phyloP scores from a whole-genome alignment of 2,329 filamentous ascomycete species.

The Xylariales sp. region DNA sequence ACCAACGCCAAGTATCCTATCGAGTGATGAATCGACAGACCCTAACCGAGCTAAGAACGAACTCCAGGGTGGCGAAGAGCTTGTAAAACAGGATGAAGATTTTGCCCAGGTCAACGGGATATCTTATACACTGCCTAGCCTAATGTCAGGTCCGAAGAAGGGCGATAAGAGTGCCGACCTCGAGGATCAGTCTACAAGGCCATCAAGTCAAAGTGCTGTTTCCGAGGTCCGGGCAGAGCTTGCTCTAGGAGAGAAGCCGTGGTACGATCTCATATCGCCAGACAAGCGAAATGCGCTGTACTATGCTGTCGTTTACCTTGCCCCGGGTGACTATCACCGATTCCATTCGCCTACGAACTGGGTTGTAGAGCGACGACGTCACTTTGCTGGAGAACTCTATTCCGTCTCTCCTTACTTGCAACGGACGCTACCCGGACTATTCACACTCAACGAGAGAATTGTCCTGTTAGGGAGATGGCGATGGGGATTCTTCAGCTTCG shows the following conservation, averaged over 20 bases:
- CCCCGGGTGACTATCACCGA: constrained; percentile 95
- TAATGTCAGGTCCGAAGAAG: constrained; percentile 68
- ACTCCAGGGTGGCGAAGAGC: constrained; percentile 51
- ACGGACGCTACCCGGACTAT: constrained; percentile 84
- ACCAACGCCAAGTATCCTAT: constrained; percentile 49
- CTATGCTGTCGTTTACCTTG: constrained; percentile 93
- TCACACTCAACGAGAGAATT: constrained; percentile 94
- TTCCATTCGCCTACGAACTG: constrained; percentile 95
- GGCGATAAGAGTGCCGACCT: constrained; percentile 39
- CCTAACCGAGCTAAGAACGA: constrained; percentile 20
- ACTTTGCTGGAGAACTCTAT: constrained; percentile 95
- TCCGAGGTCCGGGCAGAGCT: constrained; percentile 81
- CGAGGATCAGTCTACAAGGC: constrained; percentile 67
- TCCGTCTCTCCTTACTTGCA: constrained; percentile 94
- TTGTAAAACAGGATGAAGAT: constrained; percentile 78
- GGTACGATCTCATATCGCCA: constrained; percentile 63
- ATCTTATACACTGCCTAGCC: constrained; percentile 82
- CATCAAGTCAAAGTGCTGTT: constrained; percentile 64
- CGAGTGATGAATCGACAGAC: constrained; percentile 18
- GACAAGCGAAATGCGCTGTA: constrained; percentile 71
- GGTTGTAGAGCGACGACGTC: constrained; percentile 91
- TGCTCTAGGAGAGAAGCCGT: constrained; percentile 64
- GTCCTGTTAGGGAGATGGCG: constrained; percentile 92
- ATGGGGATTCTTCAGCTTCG: constrained; percentile 95
- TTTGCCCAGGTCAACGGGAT: constrained; percentile 95